A percentile compares a stretch with the other conserved stretches of the same genome.
Evolutionary conservation across 1,139 yeast genomes (phyloP).

Genomic region (Yamadazyma atmosphaerica): DNA sequence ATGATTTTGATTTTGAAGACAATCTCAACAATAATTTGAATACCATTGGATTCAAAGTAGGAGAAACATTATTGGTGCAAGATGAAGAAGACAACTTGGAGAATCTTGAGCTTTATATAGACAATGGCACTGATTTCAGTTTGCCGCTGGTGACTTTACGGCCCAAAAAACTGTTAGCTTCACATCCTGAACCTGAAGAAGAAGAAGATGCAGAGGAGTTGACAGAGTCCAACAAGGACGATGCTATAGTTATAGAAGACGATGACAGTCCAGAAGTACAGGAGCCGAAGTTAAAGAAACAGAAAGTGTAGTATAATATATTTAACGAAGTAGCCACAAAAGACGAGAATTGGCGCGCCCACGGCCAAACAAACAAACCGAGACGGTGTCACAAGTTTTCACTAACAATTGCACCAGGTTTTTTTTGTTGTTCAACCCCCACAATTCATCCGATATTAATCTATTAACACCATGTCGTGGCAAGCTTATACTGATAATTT

Average conservation of each 20-base stretch:
- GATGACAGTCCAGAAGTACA: conserved; percentile 13
- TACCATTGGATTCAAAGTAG: conserved; percentile 58
- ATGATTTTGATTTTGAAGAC: conserved; percentile 90
- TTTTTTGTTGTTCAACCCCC: too few species aligned
- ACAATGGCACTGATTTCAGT: conserved; percentile 21
- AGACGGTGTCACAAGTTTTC: not conserved
- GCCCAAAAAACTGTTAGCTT: conserved; percentile 14
- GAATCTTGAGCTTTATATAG: conserved; percentile 65
- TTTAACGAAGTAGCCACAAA: conserved; percentile 1
- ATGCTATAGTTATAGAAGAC: conserved; percentile 12
- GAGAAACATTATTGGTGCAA: conserved; percentile 64
- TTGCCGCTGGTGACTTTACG: conserved; percentile 29
- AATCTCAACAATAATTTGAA: conserved; percentile 51
- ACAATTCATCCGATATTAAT: too few species aligned
- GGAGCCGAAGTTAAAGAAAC: conserved; percentile 23
- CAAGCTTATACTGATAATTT: conserved; percentile 94
- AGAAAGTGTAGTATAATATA: conserved; percentile 14
- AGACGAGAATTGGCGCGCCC: not conserved
- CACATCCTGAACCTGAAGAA: conserved; percentile 6
- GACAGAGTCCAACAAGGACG: conserved; percentile 4
- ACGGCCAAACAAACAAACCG: not conserved
- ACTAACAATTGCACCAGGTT: too few species aligned
- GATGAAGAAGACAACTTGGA: conserved; percentile 77
- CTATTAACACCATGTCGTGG: conserved; percentile 45
- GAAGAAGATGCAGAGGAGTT: conserved; percentile 17